Evolutionary conservation across 805 yeast species (phyloP).

Genomic region (Kluyveromyces aestuarii): DNA sequence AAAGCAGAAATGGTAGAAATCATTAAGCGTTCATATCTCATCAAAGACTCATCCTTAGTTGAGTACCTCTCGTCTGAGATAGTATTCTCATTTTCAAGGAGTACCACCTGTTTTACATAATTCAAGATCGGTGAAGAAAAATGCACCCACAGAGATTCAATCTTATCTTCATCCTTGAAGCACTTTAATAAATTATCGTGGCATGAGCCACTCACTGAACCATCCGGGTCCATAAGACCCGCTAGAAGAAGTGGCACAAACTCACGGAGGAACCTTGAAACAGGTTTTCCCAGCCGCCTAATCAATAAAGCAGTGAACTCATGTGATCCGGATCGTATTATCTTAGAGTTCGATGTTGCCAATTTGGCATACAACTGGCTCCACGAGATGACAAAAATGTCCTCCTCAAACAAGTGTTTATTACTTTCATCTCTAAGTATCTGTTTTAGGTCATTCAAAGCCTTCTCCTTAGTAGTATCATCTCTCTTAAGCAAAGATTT

Average conservation of each 20-base stretch:
- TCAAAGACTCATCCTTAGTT: constrained; percentile 52
- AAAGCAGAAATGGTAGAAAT: constrained; percentile 42
- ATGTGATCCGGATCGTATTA: constrained; percentile 55
- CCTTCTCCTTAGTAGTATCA: constrained; percentile 76
- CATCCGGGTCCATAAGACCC: constrained; percentile 65
- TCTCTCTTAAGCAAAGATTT: constrained; percentile 73
- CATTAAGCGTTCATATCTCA: constrained; percentile 53
- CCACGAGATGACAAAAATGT: constrained; percentile 54
- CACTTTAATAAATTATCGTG: constrained; percentile 37
- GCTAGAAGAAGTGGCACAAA: constrained; percentile 65
- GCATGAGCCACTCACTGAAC: constrained; percentile 46
- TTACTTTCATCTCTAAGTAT: constrained; percentile 21
- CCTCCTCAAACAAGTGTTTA: constrained; percentile 34
- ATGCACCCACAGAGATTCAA: constrained; percentile 49
- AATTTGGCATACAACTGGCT: constrained; percentile 76
- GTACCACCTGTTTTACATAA: constrained; percentile 42
- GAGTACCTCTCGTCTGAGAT: constrained; percentile 69
- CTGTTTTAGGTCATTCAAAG: constrained; percentile 45
- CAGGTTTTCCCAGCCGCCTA: constrained; percentile 40
- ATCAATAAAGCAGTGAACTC: constrained; percentile 53
- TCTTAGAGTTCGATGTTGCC: constrained; percentile 59
- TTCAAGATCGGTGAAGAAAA: constrained; percentile 49
- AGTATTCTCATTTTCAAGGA: constrained; percentile 50
- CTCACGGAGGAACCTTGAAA: constrained; percentile 58
- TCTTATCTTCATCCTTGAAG: constrained; percentile 48